Evolutionary conservation across 1,139 yeast species (phyloP).

Genomic region (Magnusiomyces clavatus): DNA sequence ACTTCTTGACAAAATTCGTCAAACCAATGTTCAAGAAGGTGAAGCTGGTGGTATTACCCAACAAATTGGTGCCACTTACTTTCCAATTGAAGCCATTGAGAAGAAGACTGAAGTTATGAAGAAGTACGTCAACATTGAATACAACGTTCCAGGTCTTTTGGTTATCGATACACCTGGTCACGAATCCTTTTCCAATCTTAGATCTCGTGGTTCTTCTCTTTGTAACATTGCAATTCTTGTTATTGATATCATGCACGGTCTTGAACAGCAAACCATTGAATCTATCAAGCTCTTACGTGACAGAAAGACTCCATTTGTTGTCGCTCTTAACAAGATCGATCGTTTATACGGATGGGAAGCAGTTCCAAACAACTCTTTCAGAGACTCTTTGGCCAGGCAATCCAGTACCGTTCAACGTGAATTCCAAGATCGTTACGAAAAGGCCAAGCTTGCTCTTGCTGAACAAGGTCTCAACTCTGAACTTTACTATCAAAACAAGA

Average conservation of each 20-base stretch:
- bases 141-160: slow-evolving; percentile 94
- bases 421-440: slow-evolving; percentile 78
- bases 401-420: slow-evolving; percentile 80
- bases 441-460: slow-evolving; percentile 84
- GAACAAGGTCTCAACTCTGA: slow-evolving; percentile 99
- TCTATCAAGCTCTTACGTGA: slow-evolving; percentile 87
- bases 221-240: slow-evolving; percentile 99
- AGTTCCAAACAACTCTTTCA: slow-evolving; percentile 86
- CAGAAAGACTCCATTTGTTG: slow-evolving; percentile 95
- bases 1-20: slow-evolving; percentile 91
- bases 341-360: slow-evolving; percentile 93
- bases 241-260: slow-evolving; percentile 97
- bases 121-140: slow-evolving; percentile 65
- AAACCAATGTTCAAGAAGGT: slow-evolving; percentile 98
- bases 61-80: slow-evolving; percentile 99
- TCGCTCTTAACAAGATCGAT: slow-evolving; percentile 94
- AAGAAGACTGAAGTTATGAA: slow-evolving; percentile 90
- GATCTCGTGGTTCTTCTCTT: slow-evolving; percentile 97
- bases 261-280: slow-evolving; percentile 95
- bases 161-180: slow-evolving; percentile 99
- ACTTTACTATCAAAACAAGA: slow-evolving; percentile 89
- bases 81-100: slow-evolving; percentile 92
- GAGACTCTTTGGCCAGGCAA: slow-evolving; percentile 86
- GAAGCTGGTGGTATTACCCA: slow-evolving; percentile 99
- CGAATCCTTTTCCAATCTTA: slow-evolving; percentile 95